Evolutionary conservation across 495 filamentous ascomycete genomes (phyloP).

Genomic region (Pyrenula aspistea): DNA sequence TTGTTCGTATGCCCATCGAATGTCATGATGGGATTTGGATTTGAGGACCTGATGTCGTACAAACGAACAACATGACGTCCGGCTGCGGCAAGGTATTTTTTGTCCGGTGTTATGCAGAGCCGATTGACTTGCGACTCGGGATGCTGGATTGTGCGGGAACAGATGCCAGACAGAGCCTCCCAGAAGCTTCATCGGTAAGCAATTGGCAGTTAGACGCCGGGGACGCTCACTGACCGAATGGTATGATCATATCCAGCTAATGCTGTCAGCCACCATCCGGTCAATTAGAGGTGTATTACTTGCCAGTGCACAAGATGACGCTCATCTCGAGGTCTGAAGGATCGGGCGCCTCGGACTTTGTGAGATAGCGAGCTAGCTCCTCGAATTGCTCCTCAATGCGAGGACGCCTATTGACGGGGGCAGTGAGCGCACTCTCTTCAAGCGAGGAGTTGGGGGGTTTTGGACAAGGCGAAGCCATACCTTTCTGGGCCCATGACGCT

Average conservation of each 20-base stretch:
- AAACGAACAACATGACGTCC: conserved; percentile 93
- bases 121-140: conserved; percentile 97
- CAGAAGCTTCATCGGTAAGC: conserved; percentile 56
- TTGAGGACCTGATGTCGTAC: conserved; percentile 94
- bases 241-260: conserved; percentile 97
- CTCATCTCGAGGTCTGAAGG: conserved; percentile 45
- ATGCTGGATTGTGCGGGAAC: conserved; percentile 93
- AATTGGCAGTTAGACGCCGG: not conserved
- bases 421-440: conserved; percentile 1
- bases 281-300: conserved; percentile 15
- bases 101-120: conserved; percentile 96
- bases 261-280: conserved; percentile 16
- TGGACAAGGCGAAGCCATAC: not conserved
- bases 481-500: not conserved
- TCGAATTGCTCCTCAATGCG: conserved; percentile 1
- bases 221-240: conserved; percentile 58
- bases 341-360: not conserved
- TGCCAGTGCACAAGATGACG: conserved; percentile 80
- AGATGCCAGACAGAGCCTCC: conserved; percentile 96
- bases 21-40: conserved; percentile 78
- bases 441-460: not conserved
- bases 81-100: conserved; percentile 87
- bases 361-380: not conserved
- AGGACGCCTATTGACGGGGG: not conserved
- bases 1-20: conserved; percentile 96